Percentiles rank a stretch among this genome's conserved stretches.
Evolutionary conservation across 169 alveolate genomes (phyloP).

Genomic region (Perkinsus olseni): DNA sequence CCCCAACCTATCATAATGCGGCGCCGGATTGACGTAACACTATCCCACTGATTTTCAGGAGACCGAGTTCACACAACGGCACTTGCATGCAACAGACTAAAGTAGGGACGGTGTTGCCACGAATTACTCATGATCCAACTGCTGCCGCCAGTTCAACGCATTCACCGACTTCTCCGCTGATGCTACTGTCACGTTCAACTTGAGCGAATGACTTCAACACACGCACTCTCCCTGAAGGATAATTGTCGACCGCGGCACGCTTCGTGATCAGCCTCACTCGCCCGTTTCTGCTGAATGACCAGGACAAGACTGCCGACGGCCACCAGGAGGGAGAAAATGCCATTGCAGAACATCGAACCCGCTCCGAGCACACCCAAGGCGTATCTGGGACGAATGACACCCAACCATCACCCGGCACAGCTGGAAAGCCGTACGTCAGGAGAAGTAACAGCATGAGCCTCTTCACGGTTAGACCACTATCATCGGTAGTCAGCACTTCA

Average conservation of each 20-base stretch:
- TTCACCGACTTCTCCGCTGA: background rate
- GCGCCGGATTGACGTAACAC: too few relatives aligned
- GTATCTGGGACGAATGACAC: background rate
- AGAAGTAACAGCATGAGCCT: background rate
- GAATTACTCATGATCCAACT: background rate
- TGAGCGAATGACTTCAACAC: background rate
- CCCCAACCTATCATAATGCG: too few relatives aligned
- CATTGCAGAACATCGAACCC: background rate
- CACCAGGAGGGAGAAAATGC: background rate
- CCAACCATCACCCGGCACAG: background rate
- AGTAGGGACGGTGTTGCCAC: background rate
- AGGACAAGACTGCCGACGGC: background rate
- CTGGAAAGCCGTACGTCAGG: background rate
- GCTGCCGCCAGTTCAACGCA: background rate
- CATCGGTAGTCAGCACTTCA: background rate
- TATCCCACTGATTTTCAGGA: too few relatives aligned
- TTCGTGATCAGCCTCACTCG: background rate
- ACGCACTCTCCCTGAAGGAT: background rate
- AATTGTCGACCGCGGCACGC: background rate
- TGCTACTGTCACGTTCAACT: background rate
- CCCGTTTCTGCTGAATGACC: background rate
- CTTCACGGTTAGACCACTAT: background rate
- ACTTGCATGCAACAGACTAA: background rate
- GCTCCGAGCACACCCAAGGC: background rate
- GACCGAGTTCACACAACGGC: background rate